Percentiles rank a stretch among this genome's conserved stretches.
These are phyloP conservation scores for Nothophytophthora sp. DNA, from an alignment of 352 stramenopile species.

Conservation along the genomic window DNA sequence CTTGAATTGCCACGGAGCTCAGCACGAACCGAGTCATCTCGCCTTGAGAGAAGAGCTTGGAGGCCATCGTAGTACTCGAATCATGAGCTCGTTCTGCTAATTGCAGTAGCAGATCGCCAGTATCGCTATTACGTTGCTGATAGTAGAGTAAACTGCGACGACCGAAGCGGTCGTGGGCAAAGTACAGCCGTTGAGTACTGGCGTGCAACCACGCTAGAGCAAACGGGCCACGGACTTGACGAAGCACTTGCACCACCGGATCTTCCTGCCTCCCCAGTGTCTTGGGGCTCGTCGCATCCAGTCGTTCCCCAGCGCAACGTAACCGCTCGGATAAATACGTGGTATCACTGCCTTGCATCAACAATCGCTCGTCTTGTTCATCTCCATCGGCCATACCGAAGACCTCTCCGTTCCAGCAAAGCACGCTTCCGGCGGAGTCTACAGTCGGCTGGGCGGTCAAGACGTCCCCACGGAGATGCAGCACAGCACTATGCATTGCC, in stretches of 20 bases:
- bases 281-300: slow-evolving; percentile 5
- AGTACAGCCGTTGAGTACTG: slow-evolving; percentile 76
- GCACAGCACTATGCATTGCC: slow-evolving; percentile 80
- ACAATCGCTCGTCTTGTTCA: slow-evolving; percentile 1
- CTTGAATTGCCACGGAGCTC: slow-evolving; percentile 47
- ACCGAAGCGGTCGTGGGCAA: slow-evolving; percentile 90
- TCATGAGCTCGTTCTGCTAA: slow-evolving; percentile 1
- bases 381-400: slow-evolving; percentile 44
- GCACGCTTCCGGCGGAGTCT: slow-evolving; percentile 59
- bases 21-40: slow-evolving; percentile 39
- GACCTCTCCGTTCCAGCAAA: slow-evolving; percentile 95
- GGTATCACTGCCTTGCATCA: slow-evolving; percentile 43
- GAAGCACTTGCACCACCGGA: slow-evolving; percentile 39
- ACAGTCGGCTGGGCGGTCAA: slow-evolving; percentile 83
- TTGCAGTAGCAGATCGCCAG: slow-evolving; percentile 20
- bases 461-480: slow-evolving; percentile 86
- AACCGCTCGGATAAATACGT: slow-evolving; percentile 50
- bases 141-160: slow-evolving; percentile 88
- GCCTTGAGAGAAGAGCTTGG: slow-evolving; percentile 1
- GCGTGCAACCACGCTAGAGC: slow-evolving; percentile 81
- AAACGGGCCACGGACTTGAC: slow-evolving; percentile 74
- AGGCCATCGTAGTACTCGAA: slow-evolving; percentile 1
- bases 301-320: slow-evolving; percentile 15
- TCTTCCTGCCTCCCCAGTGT: slow-evolving; percentile 5
- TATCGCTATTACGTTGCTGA: slow-evolving; percentile 12